These are phyloP conservation scores for Fusarium sp. DNA, from an alignment of 2,329 filamentous ascomycete genomes.

Conservation along the genomic window DNA sequence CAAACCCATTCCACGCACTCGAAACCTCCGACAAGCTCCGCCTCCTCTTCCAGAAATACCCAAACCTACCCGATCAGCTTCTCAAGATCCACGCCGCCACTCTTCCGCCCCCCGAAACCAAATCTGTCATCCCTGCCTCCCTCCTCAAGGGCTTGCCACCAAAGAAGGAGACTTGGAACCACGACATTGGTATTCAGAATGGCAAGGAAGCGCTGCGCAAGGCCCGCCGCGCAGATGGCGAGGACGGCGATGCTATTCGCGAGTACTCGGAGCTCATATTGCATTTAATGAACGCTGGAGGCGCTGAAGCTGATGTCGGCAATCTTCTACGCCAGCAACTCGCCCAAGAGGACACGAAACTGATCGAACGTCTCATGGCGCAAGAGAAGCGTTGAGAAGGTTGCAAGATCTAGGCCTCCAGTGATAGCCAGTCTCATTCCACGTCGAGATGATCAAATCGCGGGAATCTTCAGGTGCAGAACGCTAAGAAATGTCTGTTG, in stretches of 20 bases:
- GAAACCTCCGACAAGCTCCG: slow-evolving; percentile 66
- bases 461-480: background rate
- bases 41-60: slow-evolving; percentile 68
- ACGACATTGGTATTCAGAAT: slow-evolving; percentile 70
- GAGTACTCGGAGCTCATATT: slow-evolving; percentile 74
- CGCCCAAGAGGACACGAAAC: slow-evolving; percentile 63
- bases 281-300: slow-evolving; percentile 60
- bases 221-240: slow-evolving; percentile 65
- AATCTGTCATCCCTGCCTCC: slow-evolving; percentile 51
- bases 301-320: slow-evolving; percentile 51
- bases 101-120: slow-evolving; percentile 59
- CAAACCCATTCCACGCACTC: slow-evolving; percentile 67
- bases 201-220: slow-evolving; percentile 69
- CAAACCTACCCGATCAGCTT: slow-evolving; percentile 63
- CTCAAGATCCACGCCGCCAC: slow-evolving; percentile 66
- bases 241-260: slow-evolving; percentile 71
- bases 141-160: slow-evolving; percentile 52
- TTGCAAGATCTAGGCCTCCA: background rate
- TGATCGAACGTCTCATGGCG: slow-evolving; percentile 66
- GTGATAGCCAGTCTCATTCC: slow-evolving; percentile 6
- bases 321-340: slow-evolving; percentile 62
- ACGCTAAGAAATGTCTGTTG: slow-evolving; percentile 17
- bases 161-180: slow-evolving; percentile 67
- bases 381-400: slow-evolving; percentile 57
- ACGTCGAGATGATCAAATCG: background rate